Conservation (phyloP, 345 rosid species). For the Pugionium cornutum region DNA sequence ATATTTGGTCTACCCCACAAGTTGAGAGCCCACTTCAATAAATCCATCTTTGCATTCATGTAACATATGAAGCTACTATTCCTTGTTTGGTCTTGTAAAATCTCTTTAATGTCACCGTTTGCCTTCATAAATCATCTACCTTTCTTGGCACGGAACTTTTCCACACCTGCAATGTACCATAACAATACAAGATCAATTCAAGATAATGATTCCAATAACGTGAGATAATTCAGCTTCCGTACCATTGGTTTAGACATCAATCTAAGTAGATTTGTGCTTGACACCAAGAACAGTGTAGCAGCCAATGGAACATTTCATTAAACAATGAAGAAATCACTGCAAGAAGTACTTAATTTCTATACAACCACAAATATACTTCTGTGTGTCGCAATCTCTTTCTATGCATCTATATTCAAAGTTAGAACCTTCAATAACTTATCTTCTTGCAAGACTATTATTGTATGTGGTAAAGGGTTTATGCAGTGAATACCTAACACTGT, state of each 20-base stretch:
- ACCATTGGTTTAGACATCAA: background rate
- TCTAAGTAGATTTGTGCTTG: constrained; percentile 7
- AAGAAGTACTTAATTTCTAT: constrained; percentile 3
- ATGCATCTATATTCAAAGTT: background rate
- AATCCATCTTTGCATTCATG: constrained; percentile 29
- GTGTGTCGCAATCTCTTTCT: background rate
- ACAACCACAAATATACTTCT: constrained; percentile 10
- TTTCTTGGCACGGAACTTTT: constrained; percentile 32
- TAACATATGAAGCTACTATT: constrained; percentile 29
- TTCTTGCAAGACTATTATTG: background rate
- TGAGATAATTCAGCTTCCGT: background rate
- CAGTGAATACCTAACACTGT: constrained; percentile 15
- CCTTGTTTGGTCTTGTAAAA: constrained; percentile 34
- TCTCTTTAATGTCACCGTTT: constrained; percentile 39
- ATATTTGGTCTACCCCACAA: constrained; percentile 30
- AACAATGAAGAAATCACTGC: constrained; percentile 25
- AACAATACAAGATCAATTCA: constrained; percentile 14
- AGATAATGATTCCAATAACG: background rate
- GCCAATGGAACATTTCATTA: constrained; percentile 25
- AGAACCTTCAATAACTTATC: too few species aligned
- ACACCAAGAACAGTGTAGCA: constrained; percentile 25
- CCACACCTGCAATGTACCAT: constrained; percentile 21
- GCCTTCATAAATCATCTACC: constrained; percentile 35
- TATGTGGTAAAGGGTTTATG: background rate
- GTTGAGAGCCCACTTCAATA: constrained; percentile 35